Conservation (phyloP, 2,329 filamentous ascomycete species). For the Metarhizium guizhouense region DNA sequence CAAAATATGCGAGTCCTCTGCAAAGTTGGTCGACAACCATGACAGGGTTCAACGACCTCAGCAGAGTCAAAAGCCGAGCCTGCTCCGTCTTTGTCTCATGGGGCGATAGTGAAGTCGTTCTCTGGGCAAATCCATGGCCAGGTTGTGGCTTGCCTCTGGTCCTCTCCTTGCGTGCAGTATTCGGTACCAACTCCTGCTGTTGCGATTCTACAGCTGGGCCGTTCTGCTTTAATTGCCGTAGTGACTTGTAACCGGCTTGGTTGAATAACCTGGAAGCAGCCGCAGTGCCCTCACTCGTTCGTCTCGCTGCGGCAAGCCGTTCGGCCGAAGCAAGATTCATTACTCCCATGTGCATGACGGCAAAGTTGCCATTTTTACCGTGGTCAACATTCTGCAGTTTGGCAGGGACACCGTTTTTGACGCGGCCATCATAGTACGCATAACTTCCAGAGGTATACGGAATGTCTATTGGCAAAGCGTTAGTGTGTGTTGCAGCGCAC, state of each 20-base stretch:
- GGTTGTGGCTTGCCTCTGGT: not conserved
- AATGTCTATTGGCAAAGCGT: not conserved
- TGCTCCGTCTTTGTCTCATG: constrained; percentile 50
- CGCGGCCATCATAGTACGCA: constrained; percentile 19
- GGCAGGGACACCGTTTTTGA: constrained; percentile 49
- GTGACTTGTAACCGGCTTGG: constrained; percentile 42
- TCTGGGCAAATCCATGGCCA: not conserved
- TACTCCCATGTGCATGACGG: constrained; percentile 53
- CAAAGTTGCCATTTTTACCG: constrained; percentile 50
- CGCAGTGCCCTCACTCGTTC: constrained; percentile 52
- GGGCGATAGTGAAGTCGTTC: constrained; percentile 16
- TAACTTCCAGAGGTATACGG: not conserved
- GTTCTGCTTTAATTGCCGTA: constrained; percentile 20
- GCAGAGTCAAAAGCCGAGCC: constrained; percentile 46
- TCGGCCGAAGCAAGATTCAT: constrained; percentile 35
- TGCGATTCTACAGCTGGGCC: not conserved
- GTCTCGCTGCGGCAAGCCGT: constrained; percentile 47
- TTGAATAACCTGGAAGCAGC: constrained; percentile 48
- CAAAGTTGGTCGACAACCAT: constrained; percentile 54
- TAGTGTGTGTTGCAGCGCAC: not conserved
- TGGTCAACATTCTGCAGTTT: constrained; percentile 52
- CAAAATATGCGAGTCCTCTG: constrained; percentile 55
- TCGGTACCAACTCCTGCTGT: not conserved
- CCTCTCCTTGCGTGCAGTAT: not conserved
- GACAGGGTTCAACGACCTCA: constrained; percentile 45